Evolutionary conservation across 805 yeast species (phyloP).

Genomic region (Torulaspora gathmanii): DNA sequence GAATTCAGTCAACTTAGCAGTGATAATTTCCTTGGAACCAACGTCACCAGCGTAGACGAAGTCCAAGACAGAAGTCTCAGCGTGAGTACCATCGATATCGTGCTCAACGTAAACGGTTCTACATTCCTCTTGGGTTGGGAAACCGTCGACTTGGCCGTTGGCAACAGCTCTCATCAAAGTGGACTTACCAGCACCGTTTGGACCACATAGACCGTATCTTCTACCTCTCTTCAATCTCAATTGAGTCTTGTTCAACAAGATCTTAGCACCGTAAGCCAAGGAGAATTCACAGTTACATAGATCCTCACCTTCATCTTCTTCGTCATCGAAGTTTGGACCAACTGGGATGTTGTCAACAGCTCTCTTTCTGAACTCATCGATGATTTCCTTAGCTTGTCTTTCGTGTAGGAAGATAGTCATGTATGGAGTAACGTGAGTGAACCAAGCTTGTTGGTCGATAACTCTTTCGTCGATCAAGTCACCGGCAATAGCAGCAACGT

Average conservation of each 20-base stretch:
- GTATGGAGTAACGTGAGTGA: slow-evolving; percentile 82
- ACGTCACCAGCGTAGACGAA: slow-evolving; percentile 77
- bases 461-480: slow-evolving; percentile 97
- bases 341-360: slow-evolving; percentile 98
- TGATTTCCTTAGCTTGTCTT: slow-evolving; percentile 79
- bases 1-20: slow-evolving; percentile 78
- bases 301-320: slow-evolving; percentile 98
- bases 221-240: slow-evolving; percentile 98
- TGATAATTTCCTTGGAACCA: slow-evolving; percentile 69
- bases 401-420: slow-evolving; percentile 95
- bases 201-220: slow-evolving; percentile 99
- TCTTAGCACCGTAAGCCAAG: slow-evolving; percentile 99
- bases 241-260: slow-evolving; percentile 98
- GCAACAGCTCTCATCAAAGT: slow-evolving; percentile 97
- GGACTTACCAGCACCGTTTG: slow-evolving; percentile 99
- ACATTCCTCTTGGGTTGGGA: slow-evolving; percentile 99
- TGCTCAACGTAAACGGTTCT: slow-evolving; percentile 99
- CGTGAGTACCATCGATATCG: slow-evolving; percentile 97
- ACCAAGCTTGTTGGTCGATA: slow-evolving; percentile 91
- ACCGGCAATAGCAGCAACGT: slow-evolving; percentile 96
- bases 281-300: slow-evolving; percentile 99
- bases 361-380: slow-evolving; percentile 92
- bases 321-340: slow-evolving; percentile 93
- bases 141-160: slow-evolving; percentile 98
- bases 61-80: slow-evolving; percentile 90